Evolutionary conservation across 768 basidiomycete species (phyloP), one percentile per base, ranked within the genome.

Genomic region (Tephrocybe sp.): DNA sequence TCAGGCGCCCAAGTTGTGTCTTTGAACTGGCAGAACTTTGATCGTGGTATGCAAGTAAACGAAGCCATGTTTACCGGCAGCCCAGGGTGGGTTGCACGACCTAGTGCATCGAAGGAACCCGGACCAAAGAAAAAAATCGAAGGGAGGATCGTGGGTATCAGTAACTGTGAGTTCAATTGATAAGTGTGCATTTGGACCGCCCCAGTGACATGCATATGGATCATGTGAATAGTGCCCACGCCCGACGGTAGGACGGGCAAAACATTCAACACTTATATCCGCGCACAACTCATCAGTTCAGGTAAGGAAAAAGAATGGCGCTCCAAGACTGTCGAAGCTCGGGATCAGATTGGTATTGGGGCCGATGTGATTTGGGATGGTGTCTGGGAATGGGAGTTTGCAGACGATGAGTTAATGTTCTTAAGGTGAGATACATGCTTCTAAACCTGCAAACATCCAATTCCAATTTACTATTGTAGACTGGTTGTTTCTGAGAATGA

Each of bases 21-120:
- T 30, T 63, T 84, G 36, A 84, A 84, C 54, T 83, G 83, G 83
- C 82, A 84, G 63, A 69, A 66, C n/a, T 81, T 75, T 55, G 82
- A 84, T 57, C 57, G 54, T 1, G 76, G 76, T 1, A 77, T 80
- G 75, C 79, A 81, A 54, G 59, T 85, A 19, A 83, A 84, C 55
- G 84, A 83, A 60, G 83, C 72, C 0, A 72, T 85, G 74, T 85
- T 84, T 57, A 70, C 71, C 0, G 83, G 78, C 0, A 77, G 71
- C 3, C 57, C 64, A 2, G 83, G 82, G 1, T 84, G 79, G 79
- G 74, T 80, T 1, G 61, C 70, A 27, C 80, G 79, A 54, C 81
- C 82, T 1, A 54, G 55, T 11, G 38, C 69, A 51, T 46, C 63
- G 54, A 24, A 59, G 27, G 44, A 45, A 27, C 55, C 41, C 15